Conservation (phyloP, 1,284 basidiomycete genomes). For the Austroboletus niveus region DNA sequence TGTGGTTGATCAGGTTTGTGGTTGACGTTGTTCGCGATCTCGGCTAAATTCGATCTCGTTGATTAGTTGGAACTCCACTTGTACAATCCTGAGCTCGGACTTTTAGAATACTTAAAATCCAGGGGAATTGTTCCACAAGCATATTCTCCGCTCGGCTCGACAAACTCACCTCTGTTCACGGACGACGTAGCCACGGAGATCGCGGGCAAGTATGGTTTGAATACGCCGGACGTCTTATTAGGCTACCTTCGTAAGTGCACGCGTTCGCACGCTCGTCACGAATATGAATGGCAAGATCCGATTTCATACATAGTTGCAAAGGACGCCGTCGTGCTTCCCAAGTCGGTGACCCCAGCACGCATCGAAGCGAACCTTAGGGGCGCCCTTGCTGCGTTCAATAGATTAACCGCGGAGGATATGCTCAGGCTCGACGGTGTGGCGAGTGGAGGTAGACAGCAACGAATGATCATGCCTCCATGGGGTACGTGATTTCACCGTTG, state of each 20-base stretch:
- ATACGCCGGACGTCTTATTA: slow-evolving; percentile 63
- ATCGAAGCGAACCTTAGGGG: slow-evolving; percentile 70
- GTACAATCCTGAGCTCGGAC: slow-evolving; percentile 75
- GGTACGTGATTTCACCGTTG: slow-evolving; percentile 40
- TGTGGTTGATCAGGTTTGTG: slow-evolving; percentile 59
- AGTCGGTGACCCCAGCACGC: slow-evolving; percentile 73
- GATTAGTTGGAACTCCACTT: slow-evolving; percentile 70
- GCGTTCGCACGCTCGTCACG: slow-evolving; percentile 8
- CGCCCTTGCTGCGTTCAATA: slow-evolving; percentile 45
- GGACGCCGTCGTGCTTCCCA: slow-evolving; percentile 67
- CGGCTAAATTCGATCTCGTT: slow-evolving; percentile 10
- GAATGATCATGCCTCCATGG: slow-evolving; percentile 66
- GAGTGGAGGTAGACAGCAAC: slow-evolving; percentile 68
- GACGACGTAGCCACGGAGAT: slow-evolving; percentile 68
- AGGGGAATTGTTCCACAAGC: slow-evolving; percentile 77
- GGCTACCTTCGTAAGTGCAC: slow-evolving; percentile 57
- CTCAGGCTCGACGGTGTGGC: slow-evolving; percentile 64
- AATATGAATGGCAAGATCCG: not conserved
- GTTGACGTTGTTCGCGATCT: not conserved
- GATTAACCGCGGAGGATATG: slow-evolving; percentile 60
- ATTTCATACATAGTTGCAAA: slow-evolving; percentile 49
- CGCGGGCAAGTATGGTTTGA: slow-evolving; percentile 58
- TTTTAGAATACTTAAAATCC: slow-evolving; percentile 63
- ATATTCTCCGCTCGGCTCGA: slow-evolving; percentile 83
- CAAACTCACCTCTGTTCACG: slow-evolving; percentile 63